A percentile compares a stretch with the other conserved stretches of the same genome.
Conservation (phyloP, 1,284 basidiomycete species). For the Phylloboletellus chloephorus region DNA sequence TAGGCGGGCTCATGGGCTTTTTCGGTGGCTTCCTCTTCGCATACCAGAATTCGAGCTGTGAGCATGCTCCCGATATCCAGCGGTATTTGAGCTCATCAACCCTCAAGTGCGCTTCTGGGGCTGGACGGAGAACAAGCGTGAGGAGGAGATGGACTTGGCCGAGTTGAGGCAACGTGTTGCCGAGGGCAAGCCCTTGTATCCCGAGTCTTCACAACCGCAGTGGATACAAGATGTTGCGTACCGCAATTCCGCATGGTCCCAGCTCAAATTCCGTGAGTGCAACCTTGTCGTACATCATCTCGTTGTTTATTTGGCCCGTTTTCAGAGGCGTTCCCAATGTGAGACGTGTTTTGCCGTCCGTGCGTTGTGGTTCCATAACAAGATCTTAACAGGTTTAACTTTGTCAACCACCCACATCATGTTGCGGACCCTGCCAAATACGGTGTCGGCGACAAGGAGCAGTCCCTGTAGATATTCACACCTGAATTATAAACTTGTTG, state of each 20-base stretch:
- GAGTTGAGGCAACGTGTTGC: constrained; percentile 70
- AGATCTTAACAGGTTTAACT: constrained; percentile 73
- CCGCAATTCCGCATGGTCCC: constrained; percentile 89
- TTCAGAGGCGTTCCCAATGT: constrained; percentile 69
- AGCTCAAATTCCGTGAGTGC: constrained; percentile 83
- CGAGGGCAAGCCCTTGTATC: constrained; percentile 80
- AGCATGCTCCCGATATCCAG: constrained; percentile 31
- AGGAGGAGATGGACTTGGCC: constrained; percentile 68
- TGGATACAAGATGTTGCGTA: constrained; percentile 90
- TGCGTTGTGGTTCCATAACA: constrained; percentile 3
- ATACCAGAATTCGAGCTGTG: constrained; percentile 86
- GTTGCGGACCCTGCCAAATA: constrained; percentile 85
- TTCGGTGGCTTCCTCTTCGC: constrained; percentile 89
- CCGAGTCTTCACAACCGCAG: constrained; percentile 72
- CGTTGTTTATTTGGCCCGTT: constrained; percentile 6
- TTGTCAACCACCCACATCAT: constrained; percentile 86
- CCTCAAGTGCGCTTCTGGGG: constrained; percentile 87
- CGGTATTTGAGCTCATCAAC: constrained; percentile 17
- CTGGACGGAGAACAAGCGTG: constrained; percentile 87
- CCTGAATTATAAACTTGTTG: constrained; percentile 10
- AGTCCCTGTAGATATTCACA: constrained; percentile 17
- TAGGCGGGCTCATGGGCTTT: constrained; percentile 56
- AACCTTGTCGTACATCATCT: constrained; percentile 1
- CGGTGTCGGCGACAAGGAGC: constrained; percentile 36
- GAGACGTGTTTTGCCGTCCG: constrained; percentile 7